Percentiles rank a stretch among this genome's conserved stretches.
Evolutionary conservation across 2,329 filamentous ascomycete genomes (phyloP).

Genomic region (Exophiala lecanii-corni): DNA sequence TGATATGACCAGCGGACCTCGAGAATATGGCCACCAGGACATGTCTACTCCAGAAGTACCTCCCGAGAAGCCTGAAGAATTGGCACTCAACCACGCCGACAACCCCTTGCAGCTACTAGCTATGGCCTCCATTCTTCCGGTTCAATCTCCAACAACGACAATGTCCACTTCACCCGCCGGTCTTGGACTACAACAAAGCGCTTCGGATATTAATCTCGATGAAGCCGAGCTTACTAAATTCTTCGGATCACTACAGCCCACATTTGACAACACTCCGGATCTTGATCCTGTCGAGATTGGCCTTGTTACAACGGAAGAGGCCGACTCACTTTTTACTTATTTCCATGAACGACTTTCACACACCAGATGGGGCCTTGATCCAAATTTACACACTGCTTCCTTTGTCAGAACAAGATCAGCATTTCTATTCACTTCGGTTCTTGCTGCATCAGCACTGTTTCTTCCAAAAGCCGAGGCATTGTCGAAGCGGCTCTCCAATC

Average conservation of each 20-base stretch:
- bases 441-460: conserved; percentile 65
- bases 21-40: conserved; percentile 25
- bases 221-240: conserved; percentile 56
- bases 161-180: conserved; percentile 54
- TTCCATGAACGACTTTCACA: conserved; percentile 68
- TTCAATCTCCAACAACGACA: conserved; percentile 16
- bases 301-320: conserved; percentile 62
- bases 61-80: conserved; percentile 44
- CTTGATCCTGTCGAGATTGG: conserved; percentile 67
- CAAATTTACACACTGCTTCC: conserved; percentile 58
- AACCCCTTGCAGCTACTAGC: conserved; percentile 70
- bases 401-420: conserved; percentile 65
- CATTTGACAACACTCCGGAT: conserved; percentile 59
- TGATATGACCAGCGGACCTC: conserved; percentile 24
- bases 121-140: conserved; percentile 54
- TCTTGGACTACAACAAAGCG: conserved; percentile 24
- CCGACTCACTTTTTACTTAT: conserved; percentile 56
- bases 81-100: conserved; percentile 67
- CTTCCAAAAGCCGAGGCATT: conserved; percentile 59
- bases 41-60: conserved; percentile 9
- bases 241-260: conserved; percentile 61
- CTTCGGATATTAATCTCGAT: conserved; percentile 32
- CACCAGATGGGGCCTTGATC: conserved; percentile 69
- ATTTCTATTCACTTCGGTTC: conserved; percentile 67
- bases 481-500: conserved; percentile 61